phyloP scores from a whole-genome alignment of 306 rosid genomes.

The Fagus sylvatica region DNA sequence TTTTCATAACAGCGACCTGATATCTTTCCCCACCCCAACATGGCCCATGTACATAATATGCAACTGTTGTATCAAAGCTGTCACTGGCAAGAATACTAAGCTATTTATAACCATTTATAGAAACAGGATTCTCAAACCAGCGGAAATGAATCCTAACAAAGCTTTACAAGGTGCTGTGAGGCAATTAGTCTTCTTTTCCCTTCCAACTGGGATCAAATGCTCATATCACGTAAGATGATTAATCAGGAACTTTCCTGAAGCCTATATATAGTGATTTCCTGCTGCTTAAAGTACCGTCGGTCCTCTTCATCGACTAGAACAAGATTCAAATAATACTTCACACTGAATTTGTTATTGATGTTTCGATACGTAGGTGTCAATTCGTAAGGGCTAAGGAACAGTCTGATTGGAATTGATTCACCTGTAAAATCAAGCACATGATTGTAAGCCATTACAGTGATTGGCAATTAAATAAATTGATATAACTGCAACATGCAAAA shows the following conservation, averaged over 20 bases:
- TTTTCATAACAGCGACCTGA: constrained; percentile 12
- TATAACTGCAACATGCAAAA: neutral
- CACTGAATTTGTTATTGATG: constrained; percentile 96
- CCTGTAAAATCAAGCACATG: constrained; percentile 49
- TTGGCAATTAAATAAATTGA: neutral
- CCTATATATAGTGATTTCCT: constrained; percentile 95
- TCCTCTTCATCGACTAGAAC: constrained; percentile 98
- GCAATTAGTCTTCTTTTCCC: constrained; percentile 32
- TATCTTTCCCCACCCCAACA: constrained; percentile 16
- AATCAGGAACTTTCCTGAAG: constrained; percentile 68
- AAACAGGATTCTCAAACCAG: constrained; percentile 18
- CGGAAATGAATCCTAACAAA: constrained; percentile 25
- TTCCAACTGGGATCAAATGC: constrained; percentile 17
- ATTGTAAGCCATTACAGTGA: constrained; percentile 5
- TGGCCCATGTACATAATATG: constrained; percentile 43
- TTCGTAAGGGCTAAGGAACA: constrained; percentile 98
- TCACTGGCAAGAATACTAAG: constrained; percentile 28
- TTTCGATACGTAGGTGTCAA: constrained; percentile 93
- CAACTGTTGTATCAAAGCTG: constrained; percentile 31
- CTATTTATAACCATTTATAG: constrained; percentile 18
- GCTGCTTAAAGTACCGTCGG: constrained; percentile 98
- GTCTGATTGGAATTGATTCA: constrained; percentile 97
- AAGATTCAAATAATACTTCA: constrained; percentile 93
- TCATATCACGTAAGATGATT: constrained; percentile 19
- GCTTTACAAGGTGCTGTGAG: constrained; percentile 41